Base-by-base conservation (phyloP, 306 rosid genomes). In the Vigna trinervia region DNA sequence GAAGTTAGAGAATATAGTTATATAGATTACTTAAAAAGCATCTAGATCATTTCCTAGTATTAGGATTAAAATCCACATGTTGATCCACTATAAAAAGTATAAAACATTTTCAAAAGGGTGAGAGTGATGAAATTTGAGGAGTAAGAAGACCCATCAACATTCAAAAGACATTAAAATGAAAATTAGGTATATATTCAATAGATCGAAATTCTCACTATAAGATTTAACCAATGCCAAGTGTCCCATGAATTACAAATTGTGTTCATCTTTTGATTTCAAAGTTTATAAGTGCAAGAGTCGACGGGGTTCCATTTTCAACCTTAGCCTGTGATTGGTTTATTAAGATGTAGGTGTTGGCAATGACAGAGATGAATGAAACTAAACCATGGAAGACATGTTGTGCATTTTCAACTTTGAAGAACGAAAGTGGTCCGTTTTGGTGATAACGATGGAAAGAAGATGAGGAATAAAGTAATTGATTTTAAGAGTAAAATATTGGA, bases 371-470 rank as follows among this genome's bases (percentile, higher is more conserved):
- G 66, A 65, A 36, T 83, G 64, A 72, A 83, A 67, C 8, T 12
- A 66, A 43, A 66, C 39, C 79, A 78, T 41, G 75, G 81, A 34
- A 69, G 65, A 70, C 73, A 69, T 68, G 59, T 61, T 62, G 53
- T 50, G 70, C 69, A 73, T 45, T 11, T 45, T 45, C 5, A 45
- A 45, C 52, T 53, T 59, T 46, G 15, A 76, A 83, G 43, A 38
- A 54, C 45, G 77, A 76, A 77, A 72, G 95, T 91, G 92, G 94
- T 85, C 96, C 95, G 86, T 82, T 62, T 72, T 84, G 78, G 30
- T 83, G 94, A 90, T 89, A 86, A 83, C 69, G 87, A 89, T 80
- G 78, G 82, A 68, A 76, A 78, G 78, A 65, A 71, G 83, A 79
- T 78, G 80, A 74, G 22, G 69, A 85, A 79, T 58, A 76, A 84